Evolutionary conservation across 768 basidiomycete genomes (phyloP).

Genomic region (Scleroderma bovista): DNA sequence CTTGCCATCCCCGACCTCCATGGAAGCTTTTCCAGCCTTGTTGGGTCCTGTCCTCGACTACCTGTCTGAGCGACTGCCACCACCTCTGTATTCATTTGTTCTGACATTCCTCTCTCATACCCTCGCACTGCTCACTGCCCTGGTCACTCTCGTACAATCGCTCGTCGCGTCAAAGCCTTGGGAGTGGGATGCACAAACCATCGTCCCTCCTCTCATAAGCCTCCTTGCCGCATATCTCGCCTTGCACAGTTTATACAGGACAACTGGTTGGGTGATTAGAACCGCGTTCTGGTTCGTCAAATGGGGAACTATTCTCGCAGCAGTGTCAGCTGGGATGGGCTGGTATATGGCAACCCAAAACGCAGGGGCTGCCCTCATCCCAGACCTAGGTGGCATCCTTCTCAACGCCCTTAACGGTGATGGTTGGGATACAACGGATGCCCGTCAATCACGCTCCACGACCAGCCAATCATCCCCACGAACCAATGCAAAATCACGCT

Average conservation of each 20-base stretch:
- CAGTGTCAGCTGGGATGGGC: slow-evolving; percentile 47
- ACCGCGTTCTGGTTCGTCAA: slow-evolving; percentile 66
- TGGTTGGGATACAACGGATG: slow-evolving; percentile 24
- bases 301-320: slow-evolving; percentile 62
- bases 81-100: slow-evolving; percentile 48
- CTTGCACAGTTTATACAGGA: slow-evolving; percentile 72
- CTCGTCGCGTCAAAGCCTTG: slow-evolving; percentile 47
- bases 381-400: slow-evolving; percentile 37
- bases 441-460: slow-evolving; percentile 14
- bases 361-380: slow-evolving; percentile 29
- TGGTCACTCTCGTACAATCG: slow-evolving; percentile 43
- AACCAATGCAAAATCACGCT: slow-evolving; percentile 14
- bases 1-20: too few species aligned
- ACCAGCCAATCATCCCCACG: slow-evolving; percentile 10
- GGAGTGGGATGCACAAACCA: slow-evolving; percentile 61
- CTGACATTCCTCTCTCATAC: slow-evolving; percentile 47
- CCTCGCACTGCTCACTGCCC: slow-evolving; percentile 44
- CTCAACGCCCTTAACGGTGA: slow-evolving; percentile 39
- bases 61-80: slow-evolving; percentile 50
- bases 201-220: slow-evolving; percentile 71
- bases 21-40: slow-evolving; percentile 36
- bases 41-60: slow-evolving; percentile 51
- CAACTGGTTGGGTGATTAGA: slow-evolving; percentile 69
- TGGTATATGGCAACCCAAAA: slow-evolving; percentile 47
- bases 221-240: slow-evolving; percentile 71